Percentiles rank a stretch among this genome's conserved stretches.
phyloP scores from a whole-genome alignment of 1,139 yeast genomes.

The Saccharomyces hybrid region DNA sequence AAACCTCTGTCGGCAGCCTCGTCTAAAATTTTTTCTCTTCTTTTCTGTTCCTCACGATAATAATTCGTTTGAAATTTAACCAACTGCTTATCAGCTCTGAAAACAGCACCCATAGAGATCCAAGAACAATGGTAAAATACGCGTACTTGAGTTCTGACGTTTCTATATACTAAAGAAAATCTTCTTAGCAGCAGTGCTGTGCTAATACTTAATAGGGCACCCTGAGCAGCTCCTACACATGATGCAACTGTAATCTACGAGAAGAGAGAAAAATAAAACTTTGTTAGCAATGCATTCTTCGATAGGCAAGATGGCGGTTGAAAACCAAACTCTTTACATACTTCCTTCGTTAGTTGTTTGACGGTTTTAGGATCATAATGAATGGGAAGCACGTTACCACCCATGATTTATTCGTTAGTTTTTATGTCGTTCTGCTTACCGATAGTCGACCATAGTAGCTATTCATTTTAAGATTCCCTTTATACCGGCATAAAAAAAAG shows the following conservation, averaged over 20 bases:
- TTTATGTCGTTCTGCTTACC: not conserved
- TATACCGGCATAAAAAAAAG: not conserved
- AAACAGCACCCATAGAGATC: slow-evolving; percentile 36
- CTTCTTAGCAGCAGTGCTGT: slow-evolving; percentile 31
- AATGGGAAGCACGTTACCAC: slow-evolving; percentile 27
- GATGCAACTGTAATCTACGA: slow-evolving; percentile 31
- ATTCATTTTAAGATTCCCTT: not conserved
- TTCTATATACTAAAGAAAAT: slow-evolving; percentile 31
- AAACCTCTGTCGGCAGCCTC: slow-evolving; percentile 40
- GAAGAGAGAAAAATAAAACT: not conserved
- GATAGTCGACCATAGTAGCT: not conserved
- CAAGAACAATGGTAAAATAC: slow-evolving; percentile 37
- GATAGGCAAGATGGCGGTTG: not conserved
- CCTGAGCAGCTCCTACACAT: slow-evolving; percentile 35
- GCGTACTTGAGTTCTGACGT: slow-evolving; percentile 34
- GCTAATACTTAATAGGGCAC: slow-evolving; percentile 33
- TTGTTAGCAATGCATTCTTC: not conserved
- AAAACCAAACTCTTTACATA: slow-evolving; percentile 5
- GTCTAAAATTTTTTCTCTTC: slow-evolving; percentile 33
- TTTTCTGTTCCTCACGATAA: slow-evolving; percentile 28
- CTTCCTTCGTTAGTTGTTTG: slow-evolving; percentile 25
- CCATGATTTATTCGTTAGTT: slow-evolving; percentile 9
- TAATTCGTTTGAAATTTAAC: slow-evolving; percentile 31
- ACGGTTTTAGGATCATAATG: slow-evolving; percentile 34
- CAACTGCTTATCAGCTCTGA: slow-evolving; percentile 36